A percentile compares a stretch with the other conserved stretches of the same genome.
These are phyloP conservation scores for Arachnopeziza araneosa DNA, from an alignment of 2,329 filamentous ascomycete genomes.

Conservation along the genomic window DNA sequence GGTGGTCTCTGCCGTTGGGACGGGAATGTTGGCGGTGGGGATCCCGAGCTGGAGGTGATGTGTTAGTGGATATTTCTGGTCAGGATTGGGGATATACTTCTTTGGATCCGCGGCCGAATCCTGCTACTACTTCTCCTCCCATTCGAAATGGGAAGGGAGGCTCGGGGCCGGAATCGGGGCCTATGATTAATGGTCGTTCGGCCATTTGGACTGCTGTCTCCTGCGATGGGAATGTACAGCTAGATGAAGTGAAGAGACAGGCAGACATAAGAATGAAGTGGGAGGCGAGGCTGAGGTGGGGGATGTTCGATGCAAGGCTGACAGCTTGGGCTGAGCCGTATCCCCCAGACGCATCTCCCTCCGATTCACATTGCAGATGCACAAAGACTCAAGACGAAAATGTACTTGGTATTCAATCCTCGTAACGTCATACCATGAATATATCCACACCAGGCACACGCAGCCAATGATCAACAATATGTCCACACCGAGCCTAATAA, in stretches of 20 bases:
- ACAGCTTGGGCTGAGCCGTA: too few species aligned
- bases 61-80: neutral
- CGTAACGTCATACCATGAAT: constrained; percentile 6
- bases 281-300: neutral
- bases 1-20: constrained; percentile 47
- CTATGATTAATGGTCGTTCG: constrained; percentile 62
- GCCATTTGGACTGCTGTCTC: neutral
- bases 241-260: neutral
- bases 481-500: constrained; percentile 1
- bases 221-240: neutral
- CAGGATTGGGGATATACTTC: constrained; percentile 51
- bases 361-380: too few species aligned
- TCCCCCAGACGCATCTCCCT: too few species aligned
- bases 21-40: constrained; percentile 87
- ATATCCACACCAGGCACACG: constrained; percentile 15
- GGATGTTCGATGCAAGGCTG: neutral
- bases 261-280: neutral
- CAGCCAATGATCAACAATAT: neutral
- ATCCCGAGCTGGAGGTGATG: constrained; percentile 67
- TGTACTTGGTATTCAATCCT: constrained; percentile 4
- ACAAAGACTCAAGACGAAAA: neutral
- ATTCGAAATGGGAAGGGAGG: constrained; percentile 78
- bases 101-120: constrained; percentile 90
- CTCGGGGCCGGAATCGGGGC: constrained; percentile 66
- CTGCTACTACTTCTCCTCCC: constrained; percentile 82